Evolutionary conservation across 176 grass and related monocot genomes (phyloP).

Genomic region (Tillandsia leiboldiana): DNA sequence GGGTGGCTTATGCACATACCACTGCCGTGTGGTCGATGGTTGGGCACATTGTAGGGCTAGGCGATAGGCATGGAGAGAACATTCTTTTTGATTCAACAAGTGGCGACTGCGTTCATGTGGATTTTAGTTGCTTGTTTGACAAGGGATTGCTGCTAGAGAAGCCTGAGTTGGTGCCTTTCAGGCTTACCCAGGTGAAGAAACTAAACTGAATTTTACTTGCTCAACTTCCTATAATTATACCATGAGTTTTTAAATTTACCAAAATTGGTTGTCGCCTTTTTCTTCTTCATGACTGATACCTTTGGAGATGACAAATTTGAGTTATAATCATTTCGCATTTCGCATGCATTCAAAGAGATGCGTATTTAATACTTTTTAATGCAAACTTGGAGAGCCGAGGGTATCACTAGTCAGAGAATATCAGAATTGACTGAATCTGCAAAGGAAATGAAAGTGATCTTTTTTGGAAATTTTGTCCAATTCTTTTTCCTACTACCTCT

Average conservation of each 20-base stretch:
- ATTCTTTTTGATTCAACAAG: conserved; percentile 80
- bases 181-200: conserved; percentile 70
- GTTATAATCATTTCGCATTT: background rate
- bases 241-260: background rate
- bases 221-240: background rate
- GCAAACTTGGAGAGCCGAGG: background rate
- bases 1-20: conserved; percentile 79
- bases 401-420: background rate
- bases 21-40: conserved; percentile 97
- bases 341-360: background rate
- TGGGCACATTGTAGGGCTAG: conserved; percentile 92
- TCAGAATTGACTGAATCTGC: background rate
- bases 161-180: conserved; percentile 90
- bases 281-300: background rate
- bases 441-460: background rate
- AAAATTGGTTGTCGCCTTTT: background rate
- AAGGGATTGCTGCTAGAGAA: conserved; percentile 75
- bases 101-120: conserved; percentile 89
- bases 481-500: background rate
- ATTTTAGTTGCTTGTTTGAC: conserved; percentile 95
- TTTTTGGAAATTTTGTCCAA: background rate
- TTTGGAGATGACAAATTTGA: background rate
- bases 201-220: background rate
- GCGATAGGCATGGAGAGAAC: conserved; percentile 89
- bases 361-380: background rate